A percentile compares a stretch with the other conserved stretches of the same genome.
phyloP scores from a whole-genome alignment of 192 early-diverging fungal species.

The Coemansia sp. region DNA sequence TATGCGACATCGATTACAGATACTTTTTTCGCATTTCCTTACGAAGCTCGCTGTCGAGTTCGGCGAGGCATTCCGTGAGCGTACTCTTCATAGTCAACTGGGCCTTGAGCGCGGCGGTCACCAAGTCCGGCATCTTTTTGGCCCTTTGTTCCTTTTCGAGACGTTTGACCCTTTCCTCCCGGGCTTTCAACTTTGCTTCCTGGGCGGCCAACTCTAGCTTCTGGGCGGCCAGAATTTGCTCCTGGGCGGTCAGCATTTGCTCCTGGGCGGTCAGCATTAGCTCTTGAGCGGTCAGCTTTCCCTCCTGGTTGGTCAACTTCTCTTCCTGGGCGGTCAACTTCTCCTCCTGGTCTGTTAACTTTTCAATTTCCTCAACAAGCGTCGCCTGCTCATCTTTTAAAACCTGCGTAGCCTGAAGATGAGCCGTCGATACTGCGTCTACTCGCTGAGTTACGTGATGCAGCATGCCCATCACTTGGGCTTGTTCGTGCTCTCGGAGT shows the following conservation, averaged over 20 bases:
- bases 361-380: neutral
- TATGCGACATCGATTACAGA: neutral
- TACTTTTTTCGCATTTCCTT: slow-evolving; percentile 2
- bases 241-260: too few species aligned
- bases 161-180: neutral
- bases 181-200: neutral
- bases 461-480: slow-evolving; percentile 7
- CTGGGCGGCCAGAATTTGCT: too few species aligned
- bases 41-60: neutral
- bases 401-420: neutral
- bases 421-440: neutral
- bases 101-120: neutral
- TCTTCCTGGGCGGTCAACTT: neutral
- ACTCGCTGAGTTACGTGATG: slow-evolving; percentile 4
- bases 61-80: neutral
- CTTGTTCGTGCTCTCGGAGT: neutral
- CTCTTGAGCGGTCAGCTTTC: too few species aligned
- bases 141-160: neutral
- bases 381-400: neutral
- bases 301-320: too few species aligned
- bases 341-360: neutral
- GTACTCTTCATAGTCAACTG: neutral
- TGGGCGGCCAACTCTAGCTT: too few species aligned
- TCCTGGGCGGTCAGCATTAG: too few species aligned
- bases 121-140: neutral